Percentiles rank a stretch among this genome's conserved stretches.
Evolutionary conservation across 257 asterid species (phyloP).

Genomic region (Solanum pinnatisectum): DNA sequence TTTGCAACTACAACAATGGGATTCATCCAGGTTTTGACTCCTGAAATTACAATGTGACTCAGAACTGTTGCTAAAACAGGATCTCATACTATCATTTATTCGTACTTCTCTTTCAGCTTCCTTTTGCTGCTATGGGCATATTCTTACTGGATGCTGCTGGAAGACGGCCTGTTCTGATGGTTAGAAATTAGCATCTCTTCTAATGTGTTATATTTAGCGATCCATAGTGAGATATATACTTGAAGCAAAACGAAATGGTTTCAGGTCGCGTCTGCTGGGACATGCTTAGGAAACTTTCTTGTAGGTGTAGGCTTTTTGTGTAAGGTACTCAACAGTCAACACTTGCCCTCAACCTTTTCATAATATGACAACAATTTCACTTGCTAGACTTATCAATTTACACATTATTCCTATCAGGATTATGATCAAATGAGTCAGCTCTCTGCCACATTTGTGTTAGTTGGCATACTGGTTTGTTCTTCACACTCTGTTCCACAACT

Average conservation of each 20-base stretch:
- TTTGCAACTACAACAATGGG: constrained; percentile 18
- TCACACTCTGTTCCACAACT: background rate
- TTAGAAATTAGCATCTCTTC: background rate
- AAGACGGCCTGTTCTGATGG: constrained; percentile 27
- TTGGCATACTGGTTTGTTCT: constrained; percentile 10
- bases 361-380: background rate
- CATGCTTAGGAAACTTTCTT: constrained; percentile 22
- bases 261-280: constrained; percentile 21
- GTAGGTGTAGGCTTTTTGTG: constrained; percentile 14
- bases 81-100: background rate
- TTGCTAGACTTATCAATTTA: background rate
- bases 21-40: constrained; percentile 14
- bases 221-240: background rate
- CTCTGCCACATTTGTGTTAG: background rate
- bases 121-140: constrained; percentile 15
- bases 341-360: background rate
- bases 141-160: constrained; percentile 18
- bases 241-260: background rate
- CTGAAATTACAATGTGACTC: background rate
- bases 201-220: background rate
- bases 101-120: constrained; percentile 11
- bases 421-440: background rate
- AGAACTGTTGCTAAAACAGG: background rate
- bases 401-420: background rate
- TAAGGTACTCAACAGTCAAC: constrained; percentile 9